A percentile compares a stretch with the other conserved stretches of the same genome.
These are phyloP conservation scores for Ophiostoma piceae DNA, from an alignment of 2,329 filamentous ascomycete genomes.

Conservation along the genomic window DNA sequence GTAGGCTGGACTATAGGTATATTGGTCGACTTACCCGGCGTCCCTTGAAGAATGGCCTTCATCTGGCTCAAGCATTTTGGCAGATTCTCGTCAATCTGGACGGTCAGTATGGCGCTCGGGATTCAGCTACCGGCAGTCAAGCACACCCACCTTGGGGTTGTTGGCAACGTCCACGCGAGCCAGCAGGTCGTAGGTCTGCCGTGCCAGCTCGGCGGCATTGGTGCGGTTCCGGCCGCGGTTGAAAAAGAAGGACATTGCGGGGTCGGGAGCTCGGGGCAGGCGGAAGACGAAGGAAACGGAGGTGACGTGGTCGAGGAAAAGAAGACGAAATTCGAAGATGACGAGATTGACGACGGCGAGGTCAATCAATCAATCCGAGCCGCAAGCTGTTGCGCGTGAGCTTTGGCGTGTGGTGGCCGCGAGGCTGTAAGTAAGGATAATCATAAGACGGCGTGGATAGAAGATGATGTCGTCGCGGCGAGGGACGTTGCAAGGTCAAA, in stretches of 20 bases:
- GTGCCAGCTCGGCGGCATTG: conserved; percentile 29
- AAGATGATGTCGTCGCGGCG: not conserved
- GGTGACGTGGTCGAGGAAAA: not conserved
- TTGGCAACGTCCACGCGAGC: conserved; percentile 25
- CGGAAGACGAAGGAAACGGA: not conserved
- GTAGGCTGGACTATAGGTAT: not conserved
- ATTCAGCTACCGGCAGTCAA: not conserved
- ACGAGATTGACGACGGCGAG: not conserved
- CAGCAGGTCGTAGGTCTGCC: conserved; percentile 29
- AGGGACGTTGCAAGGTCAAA: not conserved
- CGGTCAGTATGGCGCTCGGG: not conserved
- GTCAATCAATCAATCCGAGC: not conserved
- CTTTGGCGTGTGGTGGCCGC: not conserved
- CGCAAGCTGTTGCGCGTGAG: not conserved
- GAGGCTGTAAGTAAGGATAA: conserved; percentile 9
- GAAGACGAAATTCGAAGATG: not conserved
- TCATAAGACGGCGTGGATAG: conserved; percentile 8
- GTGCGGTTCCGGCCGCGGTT: conserved; percentile 29
- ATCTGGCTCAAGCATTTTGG: conserved; percentile 82
- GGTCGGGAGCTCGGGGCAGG: not conserved
- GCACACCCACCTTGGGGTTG: conserved; percentile 22
- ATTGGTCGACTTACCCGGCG: conserved; percentile 59
- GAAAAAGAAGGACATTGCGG: conserved; percentile 30
- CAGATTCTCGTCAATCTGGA: conserved; percentile 59
- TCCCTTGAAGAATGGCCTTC: conserved; percentile 90